Conservation (phyloP, 495 filamentous ascomycete genomes). For the Xylaria venustula region DNA sequence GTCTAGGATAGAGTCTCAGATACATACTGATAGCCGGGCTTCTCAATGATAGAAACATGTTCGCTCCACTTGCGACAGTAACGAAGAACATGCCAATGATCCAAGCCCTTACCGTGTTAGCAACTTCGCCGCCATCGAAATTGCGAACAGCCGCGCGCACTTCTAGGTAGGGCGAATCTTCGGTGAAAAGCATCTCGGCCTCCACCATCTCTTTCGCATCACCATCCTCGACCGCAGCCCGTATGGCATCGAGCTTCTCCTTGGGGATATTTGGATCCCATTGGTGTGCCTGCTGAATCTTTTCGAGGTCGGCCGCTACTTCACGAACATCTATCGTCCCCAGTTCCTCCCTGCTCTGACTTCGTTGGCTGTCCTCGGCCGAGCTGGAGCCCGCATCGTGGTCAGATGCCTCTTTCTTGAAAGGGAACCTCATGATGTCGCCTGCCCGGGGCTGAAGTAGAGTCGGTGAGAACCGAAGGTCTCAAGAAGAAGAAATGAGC, state of each 20-base stretch:
- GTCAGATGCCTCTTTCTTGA: neutral
- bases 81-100: constrained; percentile 55
- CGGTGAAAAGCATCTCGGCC: constrained; percentile 25
- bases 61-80: constrained; percentile 56
- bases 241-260: constrained; percentile 33
- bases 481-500: neutral
- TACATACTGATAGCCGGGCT: constrained; percentile 41
- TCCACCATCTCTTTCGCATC: constrained; percentile 33
- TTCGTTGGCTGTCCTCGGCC: neutral
- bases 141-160: constrained; percentile 53
- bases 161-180: constrained; percentile 41
- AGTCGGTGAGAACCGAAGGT: neutral
- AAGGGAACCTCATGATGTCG: constrained; percentile 7
- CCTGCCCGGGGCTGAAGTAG: neutral
- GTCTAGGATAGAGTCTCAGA: neutral
- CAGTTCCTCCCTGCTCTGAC: neutral
- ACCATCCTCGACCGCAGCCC: constrained; percentile 37
- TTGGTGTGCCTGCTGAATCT: constrained; percentile 28
- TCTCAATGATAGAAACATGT: constrained; percentile 60
- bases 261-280: constrained; percentile 35
- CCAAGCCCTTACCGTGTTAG: constrained; percentile 66
- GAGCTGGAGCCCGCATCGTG: neutral
- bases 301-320: constrained; percentile 25
- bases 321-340: constrained; percentile 17
- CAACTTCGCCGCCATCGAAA: constrained; percentile 54